Conservation (phyloP, 2,329 filamentous ascomycete genomes). For the Colletotrichum cuscutae region DNA sequence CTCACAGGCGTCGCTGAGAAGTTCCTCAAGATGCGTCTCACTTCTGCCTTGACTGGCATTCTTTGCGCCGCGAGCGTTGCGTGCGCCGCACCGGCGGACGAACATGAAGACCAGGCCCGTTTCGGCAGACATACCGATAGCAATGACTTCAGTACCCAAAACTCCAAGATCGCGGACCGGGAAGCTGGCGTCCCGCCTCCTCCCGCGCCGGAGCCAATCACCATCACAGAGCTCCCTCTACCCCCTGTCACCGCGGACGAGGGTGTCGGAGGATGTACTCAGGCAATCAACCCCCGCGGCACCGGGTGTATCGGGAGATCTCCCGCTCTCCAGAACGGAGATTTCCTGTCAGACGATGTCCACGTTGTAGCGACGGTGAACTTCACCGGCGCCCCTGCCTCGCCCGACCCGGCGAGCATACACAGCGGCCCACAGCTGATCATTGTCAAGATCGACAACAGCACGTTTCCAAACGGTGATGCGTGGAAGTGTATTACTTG, state of each 20-base stretch:
- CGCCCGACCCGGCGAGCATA: constrained; percentile 51
- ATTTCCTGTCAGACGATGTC: constrained; percentile 54
- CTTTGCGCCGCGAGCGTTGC: background rate
- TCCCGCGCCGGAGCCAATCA: constrained; percentile 46
- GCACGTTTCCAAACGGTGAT: constrained; percentile 54
- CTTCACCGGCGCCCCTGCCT: constrained; percentile 53
- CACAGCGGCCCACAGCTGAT: constrained; percentile 54
- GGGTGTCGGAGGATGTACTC: constrained; percentile 44
- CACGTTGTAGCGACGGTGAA: constrained; percentile 52
- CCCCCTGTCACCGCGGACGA: constrained; percentile 46
- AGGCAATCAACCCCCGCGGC: constrained; percentile 43
- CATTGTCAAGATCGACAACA: constrained; percentile 53
- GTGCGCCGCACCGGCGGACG: background rate
- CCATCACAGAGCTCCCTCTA: constrained; percentile 47
- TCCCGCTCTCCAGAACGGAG: constrained; percentile 25
- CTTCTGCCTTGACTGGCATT: background rate
- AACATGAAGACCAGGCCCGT: background rate
- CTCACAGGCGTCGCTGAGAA: background rate
- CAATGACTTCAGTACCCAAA: rapidly evolving
- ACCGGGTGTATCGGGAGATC: constrained; percentile 50
- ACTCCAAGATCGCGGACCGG: no score
- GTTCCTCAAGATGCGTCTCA: background rate
- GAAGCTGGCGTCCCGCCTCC: constrained; percentile 36
- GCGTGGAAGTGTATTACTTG: constrained; percentile 60
- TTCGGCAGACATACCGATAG: background rate